Evolutionary conservation across 2,329 filamentous ascomycete genomes (phyloP), one percentile per base, ranked within the genome.

Genomic region (Akanthomyces lecanii): DNA sequence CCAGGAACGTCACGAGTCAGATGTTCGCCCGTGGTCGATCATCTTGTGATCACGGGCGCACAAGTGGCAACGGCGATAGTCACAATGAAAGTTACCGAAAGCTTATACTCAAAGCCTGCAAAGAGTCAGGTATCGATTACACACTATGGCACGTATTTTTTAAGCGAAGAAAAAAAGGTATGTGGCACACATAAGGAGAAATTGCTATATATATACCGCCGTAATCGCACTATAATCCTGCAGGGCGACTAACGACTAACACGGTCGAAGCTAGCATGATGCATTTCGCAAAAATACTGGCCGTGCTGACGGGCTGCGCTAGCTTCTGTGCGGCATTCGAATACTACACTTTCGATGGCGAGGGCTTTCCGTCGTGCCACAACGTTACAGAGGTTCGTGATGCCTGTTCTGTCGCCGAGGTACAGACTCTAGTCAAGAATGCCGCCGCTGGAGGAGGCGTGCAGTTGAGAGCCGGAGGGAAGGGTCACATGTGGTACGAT

Each of bases 401-500:
- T 65, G 74, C 79, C n/a, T 77, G 70, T 28, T 78, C 75, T 55
- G 74, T 82, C 28, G 73, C 77, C 51, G 75, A 82, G 12, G 78
- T 81, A 63, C 71, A 74, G 4, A 65, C 68, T 4, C 67, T 80
- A 36, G 79, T 83, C 54, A 36, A 36, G 33, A 36, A 36, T 36
- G 33, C 33, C 10, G 33, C 33, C 8, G 33, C 33, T 11, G 10
- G 33, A 2, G 33, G 33, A 8, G 33, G 33, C 33, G 33, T 36
- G 5, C 33, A 36, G 33, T 36, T 36, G 33, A 36, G 80, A 52
- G 80, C 80, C 12, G 78, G 75, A 4, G 81, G 78, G 2, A 81
- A 81, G 67, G 80, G 78, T 2, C 80, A 82, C 67, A 81, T 80
- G 75, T 81, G 80, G 79, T 82, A 82, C 68, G 79, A 83, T 66